Evolutionary conservation across 139 green algal genomes (phyloP), one percentile per base, ranked within the genome.

Genomic region (Chlamydomonas incerta): DNA sequence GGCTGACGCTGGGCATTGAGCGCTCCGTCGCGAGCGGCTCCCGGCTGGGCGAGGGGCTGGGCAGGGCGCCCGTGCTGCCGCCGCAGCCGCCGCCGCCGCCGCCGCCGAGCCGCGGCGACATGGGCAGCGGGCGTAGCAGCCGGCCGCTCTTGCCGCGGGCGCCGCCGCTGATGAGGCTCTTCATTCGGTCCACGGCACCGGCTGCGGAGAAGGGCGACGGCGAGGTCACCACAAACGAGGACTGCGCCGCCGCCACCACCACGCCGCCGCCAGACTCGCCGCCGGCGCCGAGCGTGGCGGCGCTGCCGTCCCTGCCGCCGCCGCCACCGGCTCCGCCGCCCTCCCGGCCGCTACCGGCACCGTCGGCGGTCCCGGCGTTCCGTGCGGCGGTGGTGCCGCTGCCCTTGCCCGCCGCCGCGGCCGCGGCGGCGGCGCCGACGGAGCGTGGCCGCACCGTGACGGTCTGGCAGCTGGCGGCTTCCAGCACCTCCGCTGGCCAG

Each of bases 231-330:
- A 83, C 24, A 29, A 83, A 83, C 63, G 77, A 83, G 17, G 77
- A 83, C 46, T 83, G 77, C 46, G 77, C 47, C n/a, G 77, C 74
- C 21, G 77, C 77, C 28, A 73, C 31, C 41, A 83, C 47, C 17
- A 74, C 63, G 18, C 63, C 77, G 37, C 70, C 70, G 70, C 37
- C 37, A 41, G 37, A 57, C 26, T 75, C 70, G 24, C 0, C 24
- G 62, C 37, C 63, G 75, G 29, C 37, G 24, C 41, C 24, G 15
- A 29, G 21, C 10, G 15, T 24, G 26, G 24, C 24, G 70, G 24
- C 70, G 6, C 6, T 20, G 63, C n/a, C 63, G 5, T 23, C n/a
- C 18, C 63, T 0, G n/a, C 29, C 63, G n/a, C 8, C 20, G 52
- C 35, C 73, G 52, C 20, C 60, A 29, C 20, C 52, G n/a, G 31